These are phyloP conservation scores for Neolentinus lepideus DNA, from an alignment of 1,284 basidiomycete species.

Conservation along the genomic window DNA sequence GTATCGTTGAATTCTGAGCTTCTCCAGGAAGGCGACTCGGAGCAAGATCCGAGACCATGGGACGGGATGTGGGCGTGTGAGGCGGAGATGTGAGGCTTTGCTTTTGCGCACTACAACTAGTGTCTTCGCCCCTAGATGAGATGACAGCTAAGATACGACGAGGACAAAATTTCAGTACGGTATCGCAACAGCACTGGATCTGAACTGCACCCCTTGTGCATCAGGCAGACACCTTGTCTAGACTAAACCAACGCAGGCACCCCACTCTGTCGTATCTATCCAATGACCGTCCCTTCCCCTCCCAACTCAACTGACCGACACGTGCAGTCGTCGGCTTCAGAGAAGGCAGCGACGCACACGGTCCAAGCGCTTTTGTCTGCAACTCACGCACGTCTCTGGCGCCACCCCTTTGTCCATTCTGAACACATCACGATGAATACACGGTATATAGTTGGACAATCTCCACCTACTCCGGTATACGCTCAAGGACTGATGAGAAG, in stretches of 20 bases:
- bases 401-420: constrained; percentile 1
- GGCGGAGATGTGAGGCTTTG: constrained; percentile 9
- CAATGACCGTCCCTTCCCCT: constrained; percentile 13
- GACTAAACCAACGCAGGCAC: constrained; percentile 22
- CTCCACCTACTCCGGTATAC: constrained; percentile 15
- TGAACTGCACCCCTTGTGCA: constrained; percentile 5
- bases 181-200: background rate
- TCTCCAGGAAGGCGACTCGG: background rate
- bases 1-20: background rate
- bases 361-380: constrained; percentile 16
- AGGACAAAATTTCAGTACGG: background rate
- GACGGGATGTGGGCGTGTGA: constrained; percentile 16
- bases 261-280: constrained; percentile 23
- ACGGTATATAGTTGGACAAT: background rate
- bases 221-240: constrained; percentile 11
- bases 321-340: constrained; percentile 15
- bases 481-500: constrained; percentile 20
- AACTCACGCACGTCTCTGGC: constrained; percentile 19
- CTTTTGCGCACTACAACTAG: constrained; percentile 5
- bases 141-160: constrained; percentile 10
- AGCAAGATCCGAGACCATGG: constrained; percentile 9
- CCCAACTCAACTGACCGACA: constrained; percentile 20
- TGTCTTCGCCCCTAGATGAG: constrained; percentile 7
- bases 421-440: background rate
- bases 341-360: constrained; percentile 9